Conservation (phyloP, 306 rosid species). For the Gastrolobium villosum region DNA sequence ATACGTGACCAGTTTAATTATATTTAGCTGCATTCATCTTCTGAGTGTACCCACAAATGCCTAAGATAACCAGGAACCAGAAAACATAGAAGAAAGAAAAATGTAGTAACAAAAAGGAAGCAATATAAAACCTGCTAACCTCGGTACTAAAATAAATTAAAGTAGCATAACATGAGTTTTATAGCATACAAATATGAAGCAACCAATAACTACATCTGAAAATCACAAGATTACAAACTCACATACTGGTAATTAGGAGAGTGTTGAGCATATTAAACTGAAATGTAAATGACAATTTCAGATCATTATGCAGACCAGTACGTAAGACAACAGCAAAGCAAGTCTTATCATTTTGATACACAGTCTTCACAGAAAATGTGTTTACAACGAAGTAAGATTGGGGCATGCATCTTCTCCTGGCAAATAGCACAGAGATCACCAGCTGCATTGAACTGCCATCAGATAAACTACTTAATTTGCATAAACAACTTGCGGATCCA, state of each 20-base stretch:
- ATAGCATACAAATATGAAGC: constrained; percentile 13
- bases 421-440: constrained; percentile 99
- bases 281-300: constrained; percentile 23
- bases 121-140: constrained; percentile 10
- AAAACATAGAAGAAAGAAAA: not conserved
- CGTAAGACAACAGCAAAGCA: constrained; percentile 35
- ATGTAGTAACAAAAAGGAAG: not conserved
- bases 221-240: not conserved
- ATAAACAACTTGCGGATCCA: constrained; percentile 17
- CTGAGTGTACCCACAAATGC: constrained; percentile 55
- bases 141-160: not conserved
- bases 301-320: constrained; percentile 26
- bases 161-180: not conserved
- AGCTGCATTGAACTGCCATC: constrained; percentile 83
- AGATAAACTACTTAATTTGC: constrained; percentile 24
- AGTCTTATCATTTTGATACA: constrained; percentile 90
- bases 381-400: constrained; percentile 90
- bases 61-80: constrained; percentile 41
- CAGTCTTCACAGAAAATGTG: constrained; percentile 99
- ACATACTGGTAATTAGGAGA: constrained; percentile 4
- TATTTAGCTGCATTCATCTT: constrained; percentile 53
- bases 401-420: constrained; percentile 99
- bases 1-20: constrained; percentile 58
- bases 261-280: constrained; percentile 28
- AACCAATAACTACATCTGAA: constrained; percentile 2